A percentile compares a stretch with the other conserved stretches of the same genome.
Conservation (phyloP, 1,284 basidiomycete genomes). For the Schizophyllum amplum region DNA sequence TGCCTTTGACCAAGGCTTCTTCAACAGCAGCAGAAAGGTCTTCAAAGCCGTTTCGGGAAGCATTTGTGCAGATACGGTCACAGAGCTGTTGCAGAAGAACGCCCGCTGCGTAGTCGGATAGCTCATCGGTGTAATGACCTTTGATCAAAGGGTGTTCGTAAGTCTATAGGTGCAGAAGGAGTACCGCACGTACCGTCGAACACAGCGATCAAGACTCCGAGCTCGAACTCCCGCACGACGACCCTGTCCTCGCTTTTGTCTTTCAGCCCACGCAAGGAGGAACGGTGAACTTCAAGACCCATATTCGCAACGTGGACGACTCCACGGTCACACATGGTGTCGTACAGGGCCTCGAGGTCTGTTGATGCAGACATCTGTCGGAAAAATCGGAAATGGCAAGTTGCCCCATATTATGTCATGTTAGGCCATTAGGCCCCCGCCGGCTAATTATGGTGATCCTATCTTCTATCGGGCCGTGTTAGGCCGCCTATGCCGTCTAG, state of each 20-base stretch:
- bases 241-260: slow-evolving; percentile 7
- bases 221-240: slow-evolving; percentile 1
- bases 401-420: no score
- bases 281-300: background rate
- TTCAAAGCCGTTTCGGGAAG: background rate
- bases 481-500: no score
- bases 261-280: slow-evolving; percentile 3
- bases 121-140: slow-evolving; percentile 8
- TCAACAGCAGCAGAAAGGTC: slow-evolving; percentile 1
- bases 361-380: no score
- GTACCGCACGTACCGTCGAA: slow-evolving; percentile 6
- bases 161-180: background rate
- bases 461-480: no score
- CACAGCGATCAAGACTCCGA: slow-evolving; percentile 8
- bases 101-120: slow-evolving; percentile 3
- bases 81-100: slow-evolving; percentile 4
- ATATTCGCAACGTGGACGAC: background rate
- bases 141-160: background rate
- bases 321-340: background rate
- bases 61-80: slow-evolving; percentile 1
- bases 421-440: no score
- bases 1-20: slow-evolving; percentile 4
- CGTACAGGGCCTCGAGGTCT: background rate
- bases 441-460: no score
- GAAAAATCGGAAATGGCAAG: no score